Evolutionary conservation across 129 eudicot genomes (phyloP).

Genomic region (Gnaphalium uliginosum): DNA sequence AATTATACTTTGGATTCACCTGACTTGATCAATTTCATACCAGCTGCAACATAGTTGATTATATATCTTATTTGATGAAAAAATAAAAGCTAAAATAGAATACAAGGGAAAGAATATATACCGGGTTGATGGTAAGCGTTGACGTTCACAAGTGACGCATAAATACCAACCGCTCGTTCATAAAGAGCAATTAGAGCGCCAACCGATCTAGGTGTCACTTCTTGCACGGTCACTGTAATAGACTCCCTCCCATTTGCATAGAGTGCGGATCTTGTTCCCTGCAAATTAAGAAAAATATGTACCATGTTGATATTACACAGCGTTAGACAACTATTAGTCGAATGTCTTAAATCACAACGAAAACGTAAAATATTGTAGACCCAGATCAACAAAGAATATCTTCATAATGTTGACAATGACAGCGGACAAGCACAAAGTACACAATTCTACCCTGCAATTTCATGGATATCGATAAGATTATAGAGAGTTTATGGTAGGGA

Average conservation of each 20-base stretch:
- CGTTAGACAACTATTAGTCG: neutral
- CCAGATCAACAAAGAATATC: neutral
- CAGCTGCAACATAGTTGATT: neutral
- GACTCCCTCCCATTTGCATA: conserved; percentile 92
- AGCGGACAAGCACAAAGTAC: neutral
- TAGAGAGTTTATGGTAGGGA: conserved; percentile 10
- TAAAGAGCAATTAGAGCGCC: conserved; percentile 93
- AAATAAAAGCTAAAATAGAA: neutral
- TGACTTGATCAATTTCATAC: neutral
- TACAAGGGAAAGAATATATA: conserved; percentile 28
- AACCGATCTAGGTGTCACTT: conserved; percentile 88
- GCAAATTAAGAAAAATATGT: conserved; percentile 10
- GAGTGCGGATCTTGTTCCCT: conserved; percentile 96
- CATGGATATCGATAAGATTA: neutral
- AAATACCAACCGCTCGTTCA: conserved; percentile 97
- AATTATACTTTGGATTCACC: neutral
- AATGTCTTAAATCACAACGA: neutral
- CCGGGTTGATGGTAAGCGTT: conserved; percentile 99
- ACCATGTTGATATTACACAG: neutral
- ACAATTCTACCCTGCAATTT: neutral
- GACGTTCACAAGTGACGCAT: conserved; percentile 86
- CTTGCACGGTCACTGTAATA: conserved; percentile 88
- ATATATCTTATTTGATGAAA: neutral
- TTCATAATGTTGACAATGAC: neutral
- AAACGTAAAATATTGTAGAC: neutral